phyloP scores from a whole-genome alignment of 257 asterid species.

The Lithospermum erythrorhizon region DNA sequence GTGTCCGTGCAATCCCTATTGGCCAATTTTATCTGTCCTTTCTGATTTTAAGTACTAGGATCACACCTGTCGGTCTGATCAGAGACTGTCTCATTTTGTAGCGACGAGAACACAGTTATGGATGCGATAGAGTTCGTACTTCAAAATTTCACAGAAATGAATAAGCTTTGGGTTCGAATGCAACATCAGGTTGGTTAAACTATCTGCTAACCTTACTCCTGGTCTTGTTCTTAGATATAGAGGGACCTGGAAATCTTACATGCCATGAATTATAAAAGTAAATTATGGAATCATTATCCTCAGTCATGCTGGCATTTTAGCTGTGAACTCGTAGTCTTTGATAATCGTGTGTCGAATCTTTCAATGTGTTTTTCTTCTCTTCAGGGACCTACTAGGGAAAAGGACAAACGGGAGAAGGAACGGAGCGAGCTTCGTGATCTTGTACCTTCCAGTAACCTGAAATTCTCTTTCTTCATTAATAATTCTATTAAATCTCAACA shows the following conservation, averaged over 20 bases:
- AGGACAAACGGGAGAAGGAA: conserved; percentile 92
- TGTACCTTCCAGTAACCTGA: conserved; percentile 32
- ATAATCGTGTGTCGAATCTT: conserved; percentile 34
- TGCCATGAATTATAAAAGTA: conserved; percentile 5
- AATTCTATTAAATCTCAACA: conserved; percentile 15
- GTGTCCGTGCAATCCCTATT: not conserved
- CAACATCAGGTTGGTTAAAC: conserved; percentile 85
- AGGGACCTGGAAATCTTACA: no score
- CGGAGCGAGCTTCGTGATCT: conserved; percentile 99
- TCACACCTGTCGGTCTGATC: conserved; percentile 11
- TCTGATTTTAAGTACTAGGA: not conserved
- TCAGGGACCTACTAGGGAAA: conserved; percentile 96
- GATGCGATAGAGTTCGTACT: conserved; percentile 97
- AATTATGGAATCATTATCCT: conserved; percentile 30
- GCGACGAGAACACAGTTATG: conserved; percentile 83
- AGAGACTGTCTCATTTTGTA: conserved; percentile 21
- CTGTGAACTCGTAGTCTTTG: conserved; percentile 25
- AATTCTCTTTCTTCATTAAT: conserved; percentile 12
- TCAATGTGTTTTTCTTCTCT: conserved; percentile 36
- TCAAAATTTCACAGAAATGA: conserved; percentile 99
- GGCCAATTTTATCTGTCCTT: not conserved
- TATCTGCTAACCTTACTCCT: conserved; percentile 19
- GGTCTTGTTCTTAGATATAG: conserved; percentile 19
- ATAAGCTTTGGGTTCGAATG: conserved; percentile 99
- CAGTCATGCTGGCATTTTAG: conserved; percentile 27